Base-by-base conservation (phyloP, 2,329 filamentous ascomycete species). In the Emmonsiellopsis sp. region DNA sequence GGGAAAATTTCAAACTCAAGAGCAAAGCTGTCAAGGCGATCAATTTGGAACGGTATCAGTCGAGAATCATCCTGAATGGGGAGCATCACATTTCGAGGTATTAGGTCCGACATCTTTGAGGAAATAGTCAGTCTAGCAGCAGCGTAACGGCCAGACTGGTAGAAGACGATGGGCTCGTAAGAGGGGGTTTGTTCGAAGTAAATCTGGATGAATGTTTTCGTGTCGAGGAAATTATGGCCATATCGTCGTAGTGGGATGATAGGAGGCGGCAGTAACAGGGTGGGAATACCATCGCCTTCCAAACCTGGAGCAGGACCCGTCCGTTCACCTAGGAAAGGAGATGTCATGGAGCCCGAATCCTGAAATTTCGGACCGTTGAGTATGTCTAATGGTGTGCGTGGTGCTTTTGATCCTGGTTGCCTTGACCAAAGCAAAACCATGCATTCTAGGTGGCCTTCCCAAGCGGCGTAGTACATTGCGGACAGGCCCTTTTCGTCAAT, bases 1-100 rank as follows among this genome's bases (percentile, higher is more conserved):
- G 93, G 92, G 69, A 93, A 98, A 43, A 98, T 90, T 65, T 98
- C 93, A 61, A 98, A 95, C 69, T 98, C 93, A 58, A 98, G 86
- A 13, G 89, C 85, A 70, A 98, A 98, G 0, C 87, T 86, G 55
- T 95, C 89, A 53, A 97, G 76, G 58, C 89, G 93, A 70, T 98
- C 93, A 51, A 97, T 86, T 66, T 98, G 93, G 75, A 98, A 97
- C 7, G 90, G 95, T 59, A 96, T 86, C 50, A 91, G 83, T 56
- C 90, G 87, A 58, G 89, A 92, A 68, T 97, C 93, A 74, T 98
- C 93, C 69, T 96, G 92, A 59, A 98, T 91, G 0, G 93, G 93
- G 3, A 98, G 79, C 65, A 96, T 86, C 55, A 98, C 85, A 65
- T 96, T 98, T 67, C 95, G 89, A 16, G 93, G 93, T 58, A 98